A percentile compares a stretch with the other conserved stretches of the same genome.
These are phyloP conservation scores for Malassezia nana DNA, from an alignment of 1,284 basidiomycete species.

Conservation along the genomic window DNA sequence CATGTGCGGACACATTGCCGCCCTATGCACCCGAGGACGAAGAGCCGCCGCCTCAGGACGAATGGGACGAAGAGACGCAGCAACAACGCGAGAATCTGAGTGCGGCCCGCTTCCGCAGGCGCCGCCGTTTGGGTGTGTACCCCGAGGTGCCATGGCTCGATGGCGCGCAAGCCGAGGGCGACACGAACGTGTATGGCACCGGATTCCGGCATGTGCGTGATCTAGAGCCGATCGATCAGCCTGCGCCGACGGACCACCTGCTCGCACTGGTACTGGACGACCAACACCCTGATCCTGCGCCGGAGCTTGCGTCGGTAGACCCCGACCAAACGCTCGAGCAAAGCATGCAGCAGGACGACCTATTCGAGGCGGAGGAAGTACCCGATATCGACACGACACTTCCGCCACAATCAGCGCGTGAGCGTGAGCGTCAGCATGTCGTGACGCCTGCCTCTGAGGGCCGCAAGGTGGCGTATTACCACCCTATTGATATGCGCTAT, in stretches of 20 bases:
- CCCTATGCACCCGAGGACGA: conserved; percentile 15
- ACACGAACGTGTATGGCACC: conserved; percentile 26
- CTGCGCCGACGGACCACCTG: conserved; percentile 24
- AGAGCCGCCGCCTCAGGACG: conserved; percentile 21
- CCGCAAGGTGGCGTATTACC: conserved; percentile 40
- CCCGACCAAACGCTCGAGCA: conserved; percentile 19
- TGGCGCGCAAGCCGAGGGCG: not conserved
- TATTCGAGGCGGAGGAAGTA: conserved; percentile 17
- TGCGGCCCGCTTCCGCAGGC: conserved; percentile 28
- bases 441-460: conserved; percentile 19
- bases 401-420: conserved; percentile 28
- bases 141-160: conserved; percentile 16
- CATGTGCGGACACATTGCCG: conserved; percentile 30
- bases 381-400: conserved; percentile 19
- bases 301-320: conserved; percentile 24
- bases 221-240: conserved; percentile 31
- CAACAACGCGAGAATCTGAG: conserved; percentile 7
- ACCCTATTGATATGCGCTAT: conserved; percentile 39
- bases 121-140: conserved; percentile 32
- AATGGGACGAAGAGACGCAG: conserved; percentile 1
- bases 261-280: conserved; percentile 37
- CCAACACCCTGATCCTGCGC: conserved; percentile 29
- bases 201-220: conserved; percentile 33
- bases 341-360: conserved; percentile 24
- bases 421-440: conserved; percentile 25